Evolutionary conservation across 129 eudicot species (phyloP), one percentile per base, ranked within the genome.

Genomic region (Heracleum sosnowskyi): DNA sequence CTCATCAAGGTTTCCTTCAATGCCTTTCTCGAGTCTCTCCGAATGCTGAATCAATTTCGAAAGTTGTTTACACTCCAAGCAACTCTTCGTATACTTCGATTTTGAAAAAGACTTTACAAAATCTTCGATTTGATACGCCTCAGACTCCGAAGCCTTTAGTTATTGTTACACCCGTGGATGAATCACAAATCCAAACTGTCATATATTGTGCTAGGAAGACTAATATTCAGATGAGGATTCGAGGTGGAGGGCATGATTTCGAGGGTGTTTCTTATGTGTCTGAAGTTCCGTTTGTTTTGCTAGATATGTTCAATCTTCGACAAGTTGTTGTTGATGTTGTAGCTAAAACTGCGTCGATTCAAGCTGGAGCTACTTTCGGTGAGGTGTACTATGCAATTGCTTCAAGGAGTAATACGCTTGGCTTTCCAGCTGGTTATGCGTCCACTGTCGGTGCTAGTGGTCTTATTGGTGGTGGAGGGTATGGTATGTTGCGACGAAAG

Each of bases 231-330:
- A 24, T 84, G n/a, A 80, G 80, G 47, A 71, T 80, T 44, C 81
- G 87, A 6, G 36, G 86, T 4, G 83, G 86, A 6, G 83, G 83
- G 1, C 84, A 75, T 75, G 84, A 81, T 75, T 81, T 74, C 7
- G 84, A 81, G 75, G 84, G 76, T 17, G 51, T 80, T 13, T 80
- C 87, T 11, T 84, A 80, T 76, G 45, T 73, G 0, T 76, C 84
- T 0, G 42, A 63, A 15, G 71, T 20, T 34, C 76, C 87, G 1
- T 84, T 80, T 60, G 78, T 80, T 29, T 44, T 84, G 49, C 77
- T 84, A 1, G 87, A 84, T 34, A 77, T 84, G 78, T 33, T 35
- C 13, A 80, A 84, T 69, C 15, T 84, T 12, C 24, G 76, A 73
- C 17, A 62, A 1, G 51, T 84, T 4, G 1, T 4, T 39, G 72